Evolutionary conservation across 78 protist genomes (phyloP).

Genomic region (Chrysochromulina parva): DNA sequence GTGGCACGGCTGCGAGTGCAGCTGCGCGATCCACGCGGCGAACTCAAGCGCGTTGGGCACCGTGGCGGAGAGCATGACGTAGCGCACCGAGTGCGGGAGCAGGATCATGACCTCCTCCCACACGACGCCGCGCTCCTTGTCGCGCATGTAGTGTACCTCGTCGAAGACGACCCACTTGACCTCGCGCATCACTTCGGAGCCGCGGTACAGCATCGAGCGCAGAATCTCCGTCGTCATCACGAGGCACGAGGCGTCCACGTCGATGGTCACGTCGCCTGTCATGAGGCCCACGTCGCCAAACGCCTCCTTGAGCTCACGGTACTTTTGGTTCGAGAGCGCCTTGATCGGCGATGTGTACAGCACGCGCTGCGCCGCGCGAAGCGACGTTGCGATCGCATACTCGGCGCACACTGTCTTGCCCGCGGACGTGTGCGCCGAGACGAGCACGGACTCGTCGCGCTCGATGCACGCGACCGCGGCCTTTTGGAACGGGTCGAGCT

Average conservation of each 20-base stretch:
- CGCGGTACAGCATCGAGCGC: constrained; percentile 95
- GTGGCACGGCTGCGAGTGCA: constrained; percentile 68
- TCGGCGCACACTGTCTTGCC: constrained; percentile 98
- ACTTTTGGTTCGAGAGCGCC: constrained; percentile 78
- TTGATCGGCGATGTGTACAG: constrained; percentile 88
- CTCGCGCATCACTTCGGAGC: constrained; percentile 84
- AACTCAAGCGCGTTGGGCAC: constrained; percentile 88
- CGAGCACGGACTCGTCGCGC: constrained; percentile 70
- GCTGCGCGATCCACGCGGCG: constrained; percentile 77
- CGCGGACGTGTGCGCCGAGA: constrained; percentile 98
- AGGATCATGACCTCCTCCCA: constrained; percentile 91
- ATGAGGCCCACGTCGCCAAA: constrained; percentile 80
- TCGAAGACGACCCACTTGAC: constrained; percentile 89
- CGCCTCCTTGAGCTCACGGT: constrained; percentile 49
- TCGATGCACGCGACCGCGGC: neutral
- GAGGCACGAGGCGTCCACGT: constrained; percentile 67
- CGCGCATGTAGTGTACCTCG: constrained; percentile 90
- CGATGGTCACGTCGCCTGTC: constrained; percentile 81
- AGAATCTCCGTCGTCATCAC: constrained; percentile 89
- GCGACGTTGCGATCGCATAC: constrained; percentile 79
- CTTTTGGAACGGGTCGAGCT: constrained; percentile 65
- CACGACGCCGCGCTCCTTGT: constrained; percentile 87
- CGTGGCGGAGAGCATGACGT: constrained; percentile 81
- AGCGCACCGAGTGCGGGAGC: constrained; percentile 73
- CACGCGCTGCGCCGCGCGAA: constrained; percentile 65